Evolutionary conservation across 331 rosid genomes (phyloP), one percentile per base, ranked within the genome.

Genomic region (Pyrus hybrid): DNA sequence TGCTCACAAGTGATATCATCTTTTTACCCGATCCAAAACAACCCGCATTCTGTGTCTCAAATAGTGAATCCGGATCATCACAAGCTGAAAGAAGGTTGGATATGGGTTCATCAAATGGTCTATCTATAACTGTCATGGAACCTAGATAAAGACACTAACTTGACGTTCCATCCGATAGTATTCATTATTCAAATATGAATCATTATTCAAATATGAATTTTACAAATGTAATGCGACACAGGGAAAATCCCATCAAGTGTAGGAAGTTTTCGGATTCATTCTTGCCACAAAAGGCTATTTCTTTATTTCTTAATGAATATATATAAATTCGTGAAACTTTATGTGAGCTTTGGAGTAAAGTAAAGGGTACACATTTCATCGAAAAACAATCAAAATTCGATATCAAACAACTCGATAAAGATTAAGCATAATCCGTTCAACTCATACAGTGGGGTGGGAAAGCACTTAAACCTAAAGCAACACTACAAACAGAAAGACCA

Each of bases 71-170:
- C 23, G 80, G 72, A 18, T 78, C 72, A 23, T 78, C 82, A 29
- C 77, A 35, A 18, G 56, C 67, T 23, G 77, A 60, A 2, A 23
- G 82, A 63, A 68, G 67, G 37, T 77, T 35, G 11, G 75, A 53
- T 23, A 32, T 37, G 47, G 72, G 47, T 5, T 75, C 84, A 33
- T 47, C 67, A 64, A 80, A 63, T 41, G 10, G 45, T 37, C 43
- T 64, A 70, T 75, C 84, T n/a, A 37, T 76, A 21, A 69, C 84
- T 18, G 56, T 70, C 28, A 53, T 80, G 84, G 80, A 63, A 35
- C 73, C 84, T 29, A 70, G 84, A 80, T 80, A 76, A 68, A 76
- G 87, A 25, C 23, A 61, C 56, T 11, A 72, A 29, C 25, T 12
- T 67, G 26, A 72, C n/a, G 6, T 18, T 67, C 64, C 30, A 29